A percentile compares a stretch with the other conserved stretches of the same genome.
These are phyloP conservation scores for Ceriops tagal DNA, from an alignment of 345 rosid species.

Conservation along the genomic window DNA sequence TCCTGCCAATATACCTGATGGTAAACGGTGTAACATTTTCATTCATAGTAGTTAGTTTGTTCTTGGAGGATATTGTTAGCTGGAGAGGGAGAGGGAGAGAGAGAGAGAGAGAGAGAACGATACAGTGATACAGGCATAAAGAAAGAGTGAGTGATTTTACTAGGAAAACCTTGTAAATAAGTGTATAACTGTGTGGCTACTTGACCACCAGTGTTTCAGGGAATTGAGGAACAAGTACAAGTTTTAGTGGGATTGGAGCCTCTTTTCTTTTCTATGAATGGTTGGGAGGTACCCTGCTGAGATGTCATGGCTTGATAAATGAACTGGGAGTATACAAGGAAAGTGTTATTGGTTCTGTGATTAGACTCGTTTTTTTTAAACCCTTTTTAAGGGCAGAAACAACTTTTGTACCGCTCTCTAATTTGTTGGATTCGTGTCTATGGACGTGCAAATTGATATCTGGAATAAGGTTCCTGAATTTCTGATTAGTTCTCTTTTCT, in stretches of 20 bases:
- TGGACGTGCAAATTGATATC: conserved; percentile 13
- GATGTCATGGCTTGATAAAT: background rate
- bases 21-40: conserved; percentile 18
- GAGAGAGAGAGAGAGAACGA: background rate
- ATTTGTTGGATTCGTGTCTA: background rate
- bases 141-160: too few relatives aligned
- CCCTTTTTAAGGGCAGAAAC: conserved; percentile 3
- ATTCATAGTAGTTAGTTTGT: conserved; percentile 7
- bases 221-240: conserved; percentile 10
- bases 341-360: conserved; percentile 8
- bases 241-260: conserved; percentile 10
- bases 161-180: conserved; percentile 6
- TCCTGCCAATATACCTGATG: background rate
- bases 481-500: conserved; percentile 5
- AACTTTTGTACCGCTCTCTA: background rate
- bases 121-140: too few relatives aligned
- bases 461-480: conserved; percentile 14
- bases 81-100: conserved; percentile 20
- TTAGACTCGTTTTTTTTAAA: conserved; percentile 3
- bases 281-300: conserved; percentile 7
- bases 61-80: conserved; percentile 21
- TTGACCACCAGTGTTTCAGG: conserved; percentile 5
- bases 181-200: conserved; percentile 13
- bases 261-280: conserved; percentile 1
- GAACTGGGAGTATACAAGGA: background rate